A percentile compares a stretch with the other conserved stretches of the same genome.
Conservation (phyloP, 2,329 filamentous ascomycete species). For the Fusarium compactum region DNA sequence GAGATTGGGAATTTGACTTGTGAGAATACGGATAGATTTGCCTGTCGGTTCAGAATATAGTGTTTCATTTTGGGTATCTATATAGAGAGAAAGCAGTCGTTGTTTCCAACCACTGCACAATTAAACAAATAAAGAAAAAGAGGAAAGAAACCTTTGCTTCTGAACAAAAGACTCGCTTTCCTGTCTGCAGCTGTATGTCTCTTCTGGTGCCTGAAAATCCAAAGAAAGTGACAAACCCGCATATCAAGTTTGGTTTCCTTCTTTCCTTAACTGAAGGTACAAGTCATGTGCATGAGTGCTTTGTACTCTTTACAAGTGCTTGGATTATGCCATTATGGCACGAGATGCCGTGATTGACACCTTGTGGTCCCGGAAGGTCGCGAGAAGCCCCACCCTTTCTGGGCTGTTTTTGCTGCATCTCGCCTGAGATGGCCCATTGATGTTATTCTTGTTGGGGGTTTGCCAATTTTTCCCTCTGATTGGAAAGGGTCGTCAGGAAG, state of each 20-base stretch:
- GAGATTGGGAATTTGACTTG: slow-evolving; percentile 12
- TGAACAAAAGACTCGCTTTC: not conserved
- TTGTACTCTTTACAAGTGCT: not conserved
- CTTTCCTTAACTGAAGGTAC: not conserved
- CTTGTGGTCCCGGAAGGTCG: not conserved
- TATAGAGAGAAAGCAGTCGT: slow-evolving; percentile 1
- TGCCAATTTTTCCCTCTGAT: not conserved
- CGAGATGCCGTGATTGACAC: slow-evolving; percentile 40
- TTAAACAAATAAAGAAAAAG: slow-evolving; percentile 12
- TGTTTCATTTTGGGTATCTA: slow-evolving; percentile 42
- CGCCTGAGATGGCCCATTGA: slow-evolving; percentile 3
- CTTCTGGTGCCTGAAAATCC: not conserved
- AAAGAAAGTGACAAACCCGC: slow-evolving; percentile 3
- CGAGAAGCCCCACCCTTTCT: slow-evolving; percentile 29
- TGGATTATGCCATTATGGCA: slow-evolving; percentile 36
- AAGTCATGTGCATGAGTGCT: not conserved
- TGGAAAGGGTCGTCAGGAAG: not conserved
- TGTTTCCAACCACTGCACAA: slow-evolving; percentile 20
- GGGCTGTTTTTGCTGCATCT: slow-evolving; percentile 29
- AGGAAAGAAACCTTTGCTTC: not conserved
- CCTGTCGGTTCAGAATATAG: not conserved
- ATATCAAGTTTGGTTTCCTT: not conserved
- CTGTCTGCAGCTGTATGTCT: not conserved
- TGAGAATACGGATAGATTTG: not conserved
- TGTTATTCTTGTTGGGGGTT: not conserved